Base-by-base conservation (phyloP, 768 basidiomycete genomes). In the Leccinum truebloodii region DNA sequence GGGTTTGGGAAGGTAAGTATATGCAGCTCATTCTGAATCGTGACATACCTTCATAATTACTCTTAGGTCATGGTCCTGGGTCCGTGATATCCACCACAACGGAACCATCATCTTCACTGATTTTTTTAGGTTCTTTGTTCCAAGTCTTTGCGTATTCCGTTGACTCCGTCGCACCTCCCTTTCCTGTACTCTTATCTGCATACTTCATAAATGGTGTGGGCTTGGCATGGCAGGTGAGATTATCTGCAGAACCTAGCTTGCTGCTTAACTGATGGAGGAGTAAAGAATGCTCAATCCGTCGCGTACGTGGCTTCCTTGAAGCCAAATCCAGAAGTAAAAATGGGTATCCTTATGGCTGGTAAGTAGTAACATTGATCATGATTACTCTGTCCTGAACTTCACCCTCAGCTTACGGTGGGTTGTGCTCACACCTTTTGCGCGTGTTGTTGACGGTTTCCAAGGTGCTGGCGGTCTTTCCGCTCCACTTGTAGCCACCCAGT, bases 261-360 rank as follows among this genome's bases (percentile, higher is more conserved):
- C 6, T 26, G 12, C 12, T 28, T 16, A 16, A 16, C n/a, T 18
- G 32, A 22, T 34, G 34, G 24, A 53, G 24, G 53, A 22, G 12
- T 62, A 37, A 64, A 89, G 85, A 86, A 90, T 61, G 88, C 89
- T 0, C 88, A 89, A 73, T 81, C 88, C 1, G 88, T 88, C 66
- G 87, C 85, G 8, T 90, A 82, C 61, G 83, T 92, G 13, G 88
- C 86, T 3, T 79, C 76, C 49, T 72, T 89, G 7, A 80, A 80
- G 61, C 73, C 80, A n/a, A 80, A 85, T 50, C 70, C 84, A 0
- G 80, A 85, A 59, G 69, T 75, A 0, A 90, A 90, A 69, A 89
- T 92, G 86, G 84, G 89, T 6, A 52, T 91, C 18, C 67, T 89
- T 86, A 88, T 64, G 86, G 77, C 81, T 44, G 57, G 71, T 52